Percentiles rank a stretch among this genome's conserved stretches.
Conservation (phyloP, 140 eudicot species). For the Erigeron philadelphicus region DNA sequence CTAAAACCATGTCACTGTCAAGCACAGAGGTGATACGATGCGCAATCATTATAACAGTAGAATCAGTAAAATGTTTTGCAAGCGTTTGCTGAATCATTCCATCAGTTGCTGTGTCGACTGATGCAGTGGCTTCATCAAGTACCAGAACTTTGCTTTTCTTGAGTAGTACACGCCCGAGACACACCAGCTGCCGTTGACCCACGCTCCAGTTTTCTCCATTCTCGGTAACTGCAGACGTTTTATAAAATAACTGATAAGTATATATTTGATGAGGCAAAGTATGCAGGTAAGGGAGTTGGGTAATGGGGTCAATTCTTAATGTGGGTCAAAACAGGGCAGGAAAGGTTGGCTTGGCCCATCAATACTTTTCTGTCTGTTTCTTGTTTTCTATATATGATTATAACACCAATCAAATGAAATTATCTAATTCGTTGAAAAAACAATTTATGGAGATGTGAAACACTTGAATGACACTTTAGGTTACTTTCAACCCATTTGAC, state of each 20-base stretch:
- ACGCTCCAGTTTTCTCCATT: conserved; percentile 95
- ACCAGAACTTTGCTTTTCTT: conserved; percentile 75
- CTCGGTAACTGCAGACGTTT: conserved; percentile 48
- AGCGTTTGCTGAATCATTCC: conserved; percentile 75
- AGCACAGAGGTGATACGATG: conserved; percentile 81
- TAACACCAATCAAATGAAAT: too few relatives aligned
- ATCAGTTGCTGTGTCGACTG: conserved; percentile 90
- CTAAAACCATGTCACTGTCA: conserved; percentile 74
- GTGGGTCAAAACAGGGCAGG: too few relatives aligned
- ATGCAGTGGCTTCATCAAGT: conserved; percentile 94
- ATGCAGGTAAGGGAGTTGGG: too few relatives aligned
- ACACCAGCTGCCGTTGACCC: conserved; percentile 86
- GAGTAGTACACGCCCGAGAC: conserved; percentile 79
- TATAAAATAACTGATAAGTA: neutral
- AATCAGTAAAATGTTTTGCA: conserved; percentile 48
- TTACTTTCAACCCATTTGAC: too few relatives aligned
- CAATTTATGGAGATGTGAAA: too few relatives aligned
- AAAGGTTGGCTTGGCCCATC: too few relatives aligned
- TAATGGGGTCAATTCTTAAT: too few relatives aligned
- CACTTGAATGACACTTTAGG: too few relatives aligned
- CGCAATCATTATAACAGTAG: conserved; percentile 67
- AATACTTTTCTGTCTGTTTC: too few relatives aligned
- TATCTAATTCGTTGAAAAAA: too few relatives aligned
- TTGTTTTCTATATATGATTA: too few relatives aligned
- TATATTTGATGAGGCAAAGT: neutral